Percentiles rank a stretch among this genome's conserved stretches.
Evolutionary conservation across 495 filamentous ascomycete genomes (phyloP).

Genomic region (Tuber melanosporum): DNA sequence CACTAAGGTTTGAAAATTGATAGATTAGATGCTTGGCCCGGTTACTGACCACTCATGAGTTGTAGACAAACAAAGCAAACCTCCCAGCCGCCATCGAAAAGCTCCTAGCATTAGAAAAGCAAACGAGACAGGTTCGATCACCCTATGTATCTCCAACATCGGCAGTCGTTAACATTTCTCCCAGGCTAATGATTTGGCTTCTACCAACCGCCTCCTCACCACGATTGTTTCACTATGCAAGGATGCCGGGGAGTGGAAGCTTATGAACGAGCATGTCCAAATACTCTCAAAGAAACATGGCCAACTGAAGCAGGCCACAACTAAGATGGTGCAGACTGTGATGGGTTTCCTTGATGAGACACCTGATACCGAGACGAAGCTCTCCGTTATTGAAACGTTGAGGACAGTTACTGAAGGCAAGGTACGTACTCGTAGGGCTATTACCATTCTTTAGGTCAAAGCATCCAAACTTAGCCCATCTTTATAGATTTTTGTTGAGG

Average conservation of each 20-base stretch:
- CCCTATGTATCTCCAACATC: slow-evolving; percentile 5
- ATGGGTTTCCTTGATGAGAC: slow-evolving; percentile 83
- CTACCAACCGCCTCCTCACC: slow-evolving; percentile 80
- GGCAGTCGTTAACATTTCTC: slow-evolving; percentile 24
- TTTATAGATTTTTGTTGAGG: slow-evolving; percentile 88
- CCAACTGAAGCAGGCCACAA: slow-evolving; percentile 96
- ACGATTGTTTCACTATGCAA: slow-evolving; percentile 90
- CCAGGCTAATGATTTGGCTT: slow-evolving; percentile 88
- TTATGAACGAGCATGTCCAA: slow-evolving; percentile 93
- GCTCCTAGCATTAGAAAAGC: slow-evolving; percentile 83
- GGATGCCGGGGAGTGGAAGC: slow-evolving; percentile 79
- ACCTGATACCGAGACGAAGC: slow-evolving; percentile 68
- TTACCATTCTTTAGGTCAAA: background rate
- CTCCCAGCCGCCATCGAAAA: slow-evolving; percentile 85
- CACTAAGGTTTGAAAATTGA: slow-evolving; percentile 60
- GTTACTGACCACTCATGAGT: slow-evolving; percentile 16
- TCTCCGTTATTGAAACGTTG: slow-evolving; percentile 87
- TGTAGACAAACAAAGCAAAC: slow-evolving; percentile 54
- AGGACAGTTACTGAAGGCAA: slow-evolving; percentile 97
- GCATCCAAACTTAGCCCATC: slow-evolving; percentile 1
- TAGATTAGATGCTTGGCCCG: slow-evolving; percentile 14
- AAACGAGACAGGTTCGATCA: slow-evolving; percentile 74
- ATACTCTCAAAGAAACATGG: slow-evolving; percentile 98
- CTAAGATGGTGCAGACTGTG: slow-evolving; percentile 95
- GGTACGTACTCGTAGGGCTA: slow-evolving; percentile 46